phyloP scores from a whole-genome alignment of 31 red algal species.

The Endocladia muricata region DNA sequence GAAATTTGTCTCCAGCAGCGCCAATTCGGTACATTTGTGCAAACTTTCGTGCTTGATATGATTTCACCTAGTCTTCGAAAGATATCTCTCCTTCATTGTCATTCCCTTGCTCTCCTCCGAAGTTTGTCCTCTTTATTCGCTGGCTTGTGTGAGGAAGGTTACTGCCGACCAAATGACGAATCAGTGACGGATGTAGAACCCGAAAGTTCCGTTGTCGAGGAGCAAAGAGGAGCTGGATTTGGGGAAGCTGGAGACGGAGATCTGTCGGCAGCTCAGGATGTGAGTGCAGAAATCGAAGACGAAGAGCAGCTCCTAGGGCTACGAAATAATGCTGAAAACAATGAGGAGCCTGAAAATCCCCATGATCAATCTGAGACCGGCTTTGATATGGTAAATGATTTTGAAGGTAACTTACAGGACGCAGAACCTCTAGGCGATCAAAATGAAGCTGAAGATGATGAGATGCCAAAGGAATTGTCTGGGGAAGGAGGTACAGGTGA shows the following conservation, averaged over 20 bases:
- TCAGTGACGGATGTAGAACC: neutral
- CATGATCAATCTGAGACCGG: slow-evolving; percentile 27
- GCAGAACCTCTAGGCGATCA: slow-evolving; percentile 28
- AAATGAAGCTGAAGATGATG: slow-evolving; percentile 8
- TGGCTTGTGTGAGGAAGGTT: slow-evolving; percentile 77
- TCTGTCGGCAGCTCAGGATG: slow-evolving; percentile 71
- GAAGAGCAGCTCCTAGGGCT: slow-evolving; percentile 78
- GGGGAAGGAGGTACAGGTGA: slow-evolving; percentile 33
- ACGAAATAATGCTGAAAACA: slow-evolving; percentile 7
- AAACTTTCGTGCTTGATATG: slow-evolving; percentile 7
- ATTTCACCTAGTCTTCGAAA: slow-evolving; percentile 26
- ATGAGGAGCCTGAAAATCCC: neutral
- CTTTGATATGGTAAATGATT: slow-evolving; percentile 84
- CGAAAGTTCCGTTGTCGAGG: slow-evolving; percentile 5
- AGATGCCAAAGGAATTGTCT: slow-evolving; percentile 58
- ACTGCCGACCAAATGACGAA: slow-evolving; percentile 56
- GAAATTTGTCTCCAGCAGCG: neutral
- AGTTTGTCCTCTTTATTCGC: slow-evolving; percentile 59
- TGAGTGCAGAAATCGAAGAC: slow-evolving; percentile 80
- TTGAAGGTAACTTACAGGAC: slow-evolving; percentile 71
- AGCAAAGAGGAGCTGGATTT: slow-evolving; percentile 74
- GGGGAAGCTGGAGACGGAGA: slow-evolving; percentile 78
- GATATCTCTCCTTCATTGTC: slow-evolving; percentile 21
- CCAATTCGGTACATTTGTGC: slow-evolving; percentile 15
- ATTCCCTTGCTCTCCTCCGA: slow-evolving; percentile 41